Conservation (phyloP, 108 stramenopile species). For the Hondaea fermentalgiana region DNA sequence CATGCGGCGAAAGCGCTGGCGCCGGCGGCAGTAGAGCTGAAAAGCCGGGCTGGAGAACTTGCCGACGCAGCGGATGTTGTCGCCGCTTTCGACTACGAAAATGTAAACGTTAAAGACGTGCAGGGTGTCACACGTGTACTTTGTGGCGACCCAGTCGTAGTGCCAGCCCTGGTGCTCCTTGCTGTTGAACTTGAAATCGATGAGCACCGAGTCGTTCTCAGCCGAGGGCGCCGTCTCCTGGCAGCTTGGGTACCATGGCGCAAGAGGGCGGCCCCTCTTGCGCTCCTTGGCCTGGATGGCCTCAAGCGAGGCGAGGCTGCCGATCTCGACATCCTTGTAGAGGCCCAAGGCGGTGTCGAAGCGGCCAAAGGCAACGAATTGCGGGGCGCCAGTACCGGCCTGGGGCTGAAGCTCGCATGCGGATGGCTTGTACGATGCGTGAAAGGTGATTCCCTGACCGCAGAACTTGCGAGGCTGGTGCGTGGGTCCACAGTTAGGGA, state of each 20-base stretch:
- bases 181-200: constrained; percentile 14
- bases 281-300: not conserved
- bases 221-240: not conserved
- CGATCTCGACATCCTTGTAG: not conserved
- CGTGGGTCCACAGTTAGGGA: not conserved
- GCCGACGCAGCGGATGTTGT: not conserved
- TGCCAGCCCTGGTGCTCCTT: constrained; percentile 17
- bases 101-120: constrained; percentile 1
- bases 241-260: not conserved
- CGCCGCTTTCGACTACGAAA: not conserved
- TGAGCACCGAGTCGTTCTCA: not conserved
- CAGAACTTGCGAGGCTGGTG: constrained; percentile 1
- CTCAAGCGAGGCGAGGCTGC: not conserved
- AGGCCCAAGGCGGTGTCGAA: not conserved
- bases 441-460: not conserved
- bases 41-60: not conserved
- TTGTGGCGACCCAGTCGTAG: not conserved
- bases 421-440: not conserved
- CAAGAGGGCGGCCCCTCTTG: not conserved
- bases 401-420: not conserved
- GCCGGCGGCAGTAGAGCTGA: constrained; percentile 4
- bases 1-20: not conserved
- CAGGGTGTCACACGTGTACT: not conserved
- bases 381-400: not conserved
- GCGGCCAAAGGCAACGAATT: not conserved